A percentile compares a stretch with the other conserved stretches of the same genome.
phyloP scores from a whole-genome alignment of 352 stramenopile genomes.

The Thalassiosira hispida region DNA sequence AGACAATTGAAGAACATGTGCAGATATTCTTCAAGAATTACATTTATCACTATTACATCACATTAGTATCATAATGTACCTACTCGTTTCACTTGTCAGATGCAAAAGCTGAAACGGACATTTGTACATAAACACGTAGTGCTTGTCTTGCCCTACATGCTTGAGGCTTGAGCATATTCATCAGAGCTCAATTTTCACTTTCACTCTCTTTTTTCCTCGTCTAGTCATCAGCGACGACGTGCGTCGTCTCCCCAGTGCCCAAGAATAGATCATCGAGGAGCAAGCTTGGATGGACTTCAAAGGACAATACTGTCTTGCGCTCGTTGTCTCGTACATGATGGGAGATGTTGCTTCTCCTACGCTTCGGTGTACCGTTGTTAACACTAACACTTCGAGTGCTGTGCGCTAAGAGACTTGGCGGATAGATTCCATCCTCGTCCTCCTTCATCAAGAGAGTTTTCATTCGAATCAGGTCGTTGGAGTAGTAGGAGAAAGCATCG shows the following conservation, averaged over 20 bases:
- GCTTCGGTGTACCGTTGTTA: not conserved
- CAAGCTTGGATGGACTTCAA: not conserved
- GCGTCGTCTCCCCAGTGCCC: slow-evolving; percentile 5
- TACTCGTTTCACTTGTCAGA: too few species aligned
- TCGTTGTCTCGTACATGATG: not conserved
- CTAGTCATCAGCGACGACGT: too few species aligned
- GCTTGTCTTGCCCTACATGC: too few species aligned
- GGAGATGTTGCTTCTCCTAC: not conserved
- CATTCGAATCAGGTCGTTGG: not conserved
- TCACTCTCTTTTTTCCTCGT: too few species aligned
- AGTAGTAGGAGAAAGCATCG: not conserved
- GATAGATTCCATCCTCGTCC: not conserved
- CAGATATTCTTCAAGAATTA: too few species aligned
- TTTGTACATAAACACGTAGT: too few species aligned
- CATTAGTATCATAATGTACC: too few species aligned
- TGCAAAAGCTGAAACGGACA: too few species aligned
- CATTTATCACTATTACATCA: too few species aligned
- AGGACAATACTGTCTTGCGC: not conserved
- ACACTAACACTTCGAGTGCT: not conserved
- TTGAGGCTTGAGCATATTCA: too few species aligned
- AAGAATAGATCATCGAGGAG: not conserved
- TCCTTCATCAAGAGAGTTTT: not conserved
- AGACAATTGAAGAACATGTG: too few species aligned
- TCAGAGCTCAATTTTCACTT: too few species aligned
- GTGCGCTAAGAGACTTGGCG: not conserved